These are phyloP conservation scores for Amyloporia xantha DNA, from an alignment of 768 basidiomycete species.

Conservation along the genomic window DNA sequence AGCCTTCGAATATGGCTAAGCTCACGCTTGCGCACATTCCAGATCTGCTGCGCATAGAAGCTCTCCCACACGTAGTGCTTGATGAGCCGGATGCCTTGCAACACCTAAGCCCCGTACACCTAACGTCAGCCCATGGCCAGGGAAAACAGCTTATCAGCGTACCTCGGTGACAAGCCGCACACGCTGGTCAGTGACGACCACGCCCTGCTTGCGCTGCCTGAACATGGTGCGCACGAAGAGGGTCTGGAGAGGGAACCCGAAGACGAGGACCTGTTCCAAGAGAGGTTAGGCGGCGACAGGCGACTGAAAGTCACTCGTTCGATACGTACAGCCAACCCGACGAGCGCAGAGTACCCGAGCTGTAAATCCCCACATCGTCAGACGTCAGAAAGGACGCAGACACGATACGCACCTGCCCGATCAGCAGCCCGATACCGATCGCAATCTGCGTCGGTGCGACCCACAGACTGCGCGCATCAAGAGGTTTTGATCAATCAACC, in stretches of 20 bases:
- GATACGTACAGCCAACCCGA: conserved; percentile 42
- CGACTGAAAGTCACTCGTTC: no score
- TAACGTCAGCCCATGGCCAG: no score
- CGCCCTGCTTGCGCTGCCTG: conserved; percentile 44
- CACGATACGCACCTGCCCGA: conserved; percentile 40
- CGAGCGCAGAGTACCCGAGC: conserved; percentile 66
- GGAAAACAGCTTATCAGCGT: no score
- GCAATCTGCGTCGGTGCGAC: conserved; percentile 57
- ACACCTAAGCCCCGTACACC: no score
- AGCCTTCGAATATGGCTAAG: conserved; percentile 43
- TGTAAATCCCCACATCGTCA: conserved; percentile 15
- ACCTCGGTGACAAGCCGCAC: conserved; percentile 60
- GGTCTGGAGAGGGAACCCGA: conserved; percentile 55
- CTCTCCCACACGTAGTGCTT: conserved; percentile 88
- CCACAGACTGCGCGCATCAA: conserved; percentile 40
- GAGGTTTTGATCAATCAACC: neutral
- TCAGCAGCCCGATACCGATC: conserved; percentile 55
- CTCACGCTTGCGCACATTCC: conserved; percentile 63
- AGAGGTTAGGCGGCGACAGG: no score
- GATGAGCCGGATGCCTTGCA: conserved; percentile 85
- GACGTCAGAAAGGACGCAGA: neutral
- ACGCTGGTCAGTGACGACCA: conserved; percentile 61
- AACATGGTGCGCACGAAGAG: conserved; percentile 48
- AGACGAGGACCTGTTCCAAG: conserved; percentile 40
- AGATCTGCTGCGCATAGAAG: conserved; percentile 72